A percentile compares a stretch with the other conserved stretches of the same genome.
Conservation (phyloP, 441 rosid species). For the Euphorbia neoarborescens region DNA sequence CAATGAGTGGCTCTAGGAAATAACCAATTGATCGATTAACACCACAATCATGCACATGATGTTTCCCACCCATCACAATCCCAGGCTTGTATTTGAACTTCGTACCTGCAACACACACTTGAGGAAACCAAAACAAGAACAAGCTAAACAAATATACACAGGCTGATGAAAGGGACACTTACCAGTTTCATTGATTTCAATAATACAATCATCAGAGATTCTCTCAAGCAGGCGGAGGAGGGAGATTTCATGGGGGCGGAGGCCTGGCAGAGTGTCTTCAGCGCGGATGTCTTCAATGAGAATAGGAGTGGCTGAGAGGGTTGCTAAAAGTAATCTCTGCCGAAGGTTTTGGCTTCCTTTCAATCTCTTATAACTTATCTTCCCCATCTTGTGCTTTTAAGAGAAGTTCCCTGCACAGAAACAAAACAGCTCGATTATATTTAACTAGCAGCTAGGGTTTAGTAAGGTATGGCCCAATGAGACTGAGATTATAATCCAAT, state of each 20-base stretch:
- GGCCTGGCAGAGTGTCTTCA: slow-evolving; percentile 61
- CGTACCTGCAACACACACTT: slow-evolving; percentile 41
- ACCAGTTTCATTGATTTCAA: slow-evolving; percentile 77
- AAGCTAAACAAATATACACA: neutral
- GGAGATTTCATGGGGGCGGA: slow-evolving; percentile 64
- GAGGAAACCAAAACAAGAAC: slow-evolving; percentile 1
- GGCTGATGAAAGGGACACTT: neutral
- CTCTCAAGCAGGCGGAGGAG: slow-evolving; percentile 68
- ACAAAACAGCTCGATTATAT: neutral
- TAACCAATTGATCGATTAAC: slow-evolving; percentile 66
- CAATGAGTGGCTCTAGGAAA: slow-evolving; percentile 69
- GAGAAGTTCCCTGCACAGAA: neutral
- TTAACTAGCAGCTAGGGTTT: neutral
- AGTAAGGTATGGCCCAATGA: neutral
- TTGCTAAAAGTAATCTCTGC: slow-evolving; percentile 62
- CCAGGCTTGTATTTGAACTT: slow-evolving; percentile 70
- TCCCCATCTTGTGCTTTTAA: slow-evolving; percentile 37
- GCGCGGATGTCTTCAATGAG: slow-evolving; percentile 57
- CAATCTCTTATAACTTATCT: slow-evolving; percentile 45
- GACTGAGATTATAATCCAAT: neutral
- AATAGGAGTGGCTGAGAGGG: slow-evolving; percentile 57
- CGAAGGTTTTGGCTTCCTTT: slow-evolving; percentile 66
- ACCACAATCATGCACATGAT: slow-evolving; percentile 59
- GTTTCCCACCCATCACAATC: slow-evolving; percentile 62
- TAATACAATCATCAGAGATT: slow-evolving; percentile 56